These are phyloP conservation scores for Cucumis cinereus DNA, from an alignment of 306 rosid species.

Conservation along the genomic window DNA sequence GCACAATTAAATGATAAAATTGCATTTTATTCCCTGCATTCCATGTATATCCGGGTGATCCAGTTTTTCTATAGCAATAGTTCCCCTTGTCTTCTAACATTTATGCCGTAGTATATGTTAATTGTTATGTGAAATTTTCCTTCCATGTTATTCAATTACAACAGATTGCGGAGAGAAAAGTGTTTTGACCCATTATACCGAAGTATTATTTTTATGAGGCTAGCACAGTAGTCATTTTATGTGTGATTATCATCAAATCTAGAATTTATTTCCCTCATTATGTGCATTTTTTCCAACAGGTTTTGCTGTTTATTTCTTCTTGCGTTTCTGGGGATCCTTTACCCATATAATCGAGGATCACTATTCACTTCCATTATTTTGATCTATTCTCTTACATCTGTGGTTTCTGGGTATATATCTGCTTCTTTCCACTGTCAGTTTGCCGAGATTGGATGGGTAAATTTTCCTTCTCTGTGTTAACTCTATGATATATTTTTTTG, in stretches of 20 bases:
- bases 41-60: neutral
- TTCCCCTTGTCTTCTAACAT: neutral
- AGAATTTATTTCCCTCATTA: neutral
- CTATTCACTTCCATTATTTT: conserved; percentile 43
- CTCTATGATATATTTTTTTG: neutral
- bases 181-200: neutral
- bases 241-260: neutral
- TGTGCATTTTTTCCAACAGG: conserved; percentile 28
- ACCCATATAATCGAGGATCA: conserved; percentile 77
- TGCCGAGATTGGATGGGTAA: conserved; percentile 71
- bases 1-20: neutral
- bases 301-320: conserved; percentile 44
- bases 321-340: conserved; percentile 51
- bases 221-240: neutral
- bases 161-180: neutral
- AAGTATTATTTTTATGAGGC: neutral
- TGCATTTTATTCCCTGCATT: neutral
- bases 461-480: neutral
- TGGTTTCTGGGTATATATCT: conserved; percentile 58
- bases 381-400: conserved; percentile 45
- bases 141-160: neutral
- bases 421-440: conserved; percentile 63
- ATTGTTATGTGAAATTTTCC: neutral
- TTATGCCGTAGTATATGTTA: neutral
- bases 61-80: neutral